A percentile compares a stretch with the other conserved stretches of the same genome.
Conservation (phyloP, 2,329 filamentous ascomycete genomes). For the Colletotrichum sp. region DNA sequence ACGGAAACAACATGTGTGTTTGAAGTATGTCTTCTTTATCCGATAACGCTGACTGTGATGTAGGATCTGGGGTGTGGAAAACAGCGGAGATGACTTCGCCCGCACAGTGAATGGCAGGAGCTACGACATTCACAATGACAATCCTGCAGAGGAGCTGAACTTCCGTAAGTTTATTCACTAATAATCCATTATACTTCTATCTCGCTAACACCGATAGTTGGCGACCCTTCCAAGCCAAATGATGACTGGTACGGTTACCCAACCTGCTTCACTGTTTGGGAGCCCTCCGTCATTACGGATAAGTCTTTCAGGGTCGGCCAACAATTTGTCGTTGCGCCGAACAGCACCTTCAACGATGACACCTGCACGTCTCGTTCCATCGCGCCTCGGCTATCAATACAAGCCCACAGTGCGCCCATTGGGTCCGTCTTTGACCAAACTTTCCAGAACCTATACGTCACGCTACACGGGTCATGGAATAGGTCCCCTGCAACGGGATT, state of each 20-base stretch:
- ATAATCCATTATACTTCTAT: not conserved
- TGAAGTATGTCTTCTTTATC: rapidly evolving
- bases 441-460: slow-evolving; percentile 59
- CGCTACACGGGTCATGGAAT: slow-evolving; percentile 67
- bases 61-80: slow-evolving; percentile 56
- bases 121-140: slow-evolving; percentile 61
- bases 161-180: slow-evolving; percentile 44
- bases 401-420: slow-evolving; percentile 65
- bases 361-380: slow-evolving; percentile 35
- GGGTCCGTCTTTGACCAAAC: slow-evolving; percentile 63
- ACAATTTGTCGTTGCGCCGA: slow-evolving; percentile 43
- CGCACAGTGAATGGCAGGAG: slow-evolving; percentile 46
- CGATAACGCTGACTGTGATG: not conserved
- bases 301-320: slow-evolving; percentile 34
- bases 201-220: slow-evolving; percentile 23
- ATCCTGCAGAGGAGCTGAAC: slow-evolving; percentile 71
- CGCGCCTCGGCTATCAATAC: slow-evolving; percentile 56
- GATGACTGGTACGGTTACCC: slow-evolving; percentile 62
- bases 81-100: slow-evolving; percentile 59
- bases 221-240: slow-evolving; percentile 31
- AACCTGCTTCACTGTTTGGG: slow-evolving; percentile 63
- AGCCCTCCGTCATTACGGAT: slow-evolving; percentile 38
- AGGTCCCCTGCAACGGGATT: slow-evolving; percentile 40
- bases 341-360: slow-evolving; percentile 39
- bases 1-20: slow-evolving; percentile 37